Conservation (phyloP, 1,284 basidiomycete genomes). For the Austroboletus novae-zelandiae region DNA sequence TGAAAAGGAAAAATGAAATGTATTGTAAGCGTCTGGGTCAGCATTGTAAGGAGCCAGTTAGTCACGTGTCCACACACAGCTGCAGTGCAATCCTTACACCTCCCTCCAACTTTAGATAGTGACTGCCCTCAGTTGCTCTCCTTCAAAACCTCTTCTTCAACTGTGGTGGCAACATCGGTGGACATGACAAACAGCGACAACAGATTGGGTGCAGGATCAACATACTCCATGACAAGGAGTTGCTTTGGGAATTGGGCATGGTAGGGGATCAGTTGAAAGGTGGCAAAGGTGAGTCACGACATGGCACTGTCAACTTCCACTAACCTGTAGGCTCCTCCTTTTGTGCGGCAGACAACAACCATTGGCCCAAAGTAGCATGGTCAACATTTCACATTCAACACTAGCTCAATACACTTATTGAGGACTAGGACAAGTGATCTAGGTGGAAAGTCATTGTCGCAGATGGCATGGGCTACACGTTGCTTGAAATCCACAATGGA, state of each 20-base stretch:
- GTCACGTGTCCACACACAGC: too few relatives aligned
- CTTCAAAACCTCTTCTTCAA: too few relatives aligned
- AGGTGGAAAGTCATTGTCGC: too few relatives aligned
- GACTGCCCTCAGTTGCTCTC: too few relatives aligned
- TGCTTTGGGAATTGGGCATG: not conserved
- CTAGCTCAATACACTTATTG: conserved; percentile 27
- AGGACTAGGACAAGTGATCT: conserved; percentile 29
- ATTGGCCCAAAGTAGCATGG: conserved; percentile 29
- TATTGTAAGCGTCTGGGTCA: too few relatives aligned
- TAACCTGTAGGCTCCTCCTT: conserved; percentile 31
- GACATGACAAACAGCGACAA: too few relatives aligned
- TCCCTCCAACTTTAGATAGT: too few relatives aligned
- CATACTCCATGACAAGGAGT: not conserved
- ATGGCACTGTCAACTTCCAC: conserved; percentile 28
- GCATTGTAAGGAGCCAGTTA: too few relatives aligned
- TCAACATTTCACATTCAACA: conserved; percentile 26
- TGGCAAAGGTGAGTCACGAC: conserved; percentile 13
- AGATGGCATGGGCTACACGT: too few relatives aligned
- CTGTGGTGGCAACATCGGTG: too few relatives aligned
- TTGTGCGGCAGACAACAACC: conserved; percentile 18
- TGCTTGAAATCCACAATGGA: conserved; percentile 14
- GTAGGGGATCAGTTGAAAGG: conserved; percentile 22
- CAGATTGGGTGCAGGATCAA: not conserved
- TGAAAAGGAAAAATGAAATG: too few relatives aligned
- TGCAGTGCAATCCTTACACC: not conserved